phyloP scores from a whole-genome alignment of 768 basidiomycete genomes.

The Tricholoma terreum region DNA sequence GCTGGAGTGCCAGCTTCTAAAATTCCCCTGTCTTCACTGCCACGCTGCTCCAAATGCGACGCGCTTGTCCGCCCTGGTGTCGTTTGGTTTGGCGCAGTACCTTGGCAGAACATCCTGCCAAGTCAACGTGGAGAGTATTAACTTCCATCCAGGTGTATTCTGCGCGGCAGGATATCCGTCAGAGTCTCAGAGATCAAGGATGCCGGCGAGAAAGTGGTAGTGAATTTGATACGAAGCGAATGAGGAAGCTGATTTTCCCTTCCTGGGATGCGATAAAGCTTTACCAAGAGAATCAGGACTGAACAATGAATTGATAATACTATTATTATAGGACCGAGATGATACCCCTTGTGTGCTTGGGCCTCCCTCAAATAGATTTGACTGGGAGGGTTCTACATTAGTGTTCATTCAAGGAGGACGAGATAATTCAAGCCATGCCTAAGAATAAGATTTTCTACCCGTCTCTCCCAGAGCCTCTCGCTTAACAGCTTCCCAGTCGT shows the following conservation, averaged over 20 bases:
- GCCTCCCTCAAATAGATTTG: background rate
- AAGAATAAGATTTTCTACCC: background rate
- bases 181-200: conserved; percentile 29
- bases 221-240: conserved; percentile 38
- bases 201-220: conserved; percentile 38
- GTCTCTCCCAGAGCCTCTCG: background rate
- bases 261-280: conserved; percentile 43
- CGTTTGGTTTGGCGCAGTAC: conserved; percentile 57
- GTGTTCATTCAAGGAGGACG: background rate
- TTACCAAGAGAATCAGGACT: conserved; percentile 39
- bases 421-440: background rate
- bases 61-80: conserved; percentile 49
- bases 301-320: conserved; percentile 2
- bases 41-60: conserved; percentile 42
- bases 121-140: no score
- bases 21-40: conserved; percentile 39
- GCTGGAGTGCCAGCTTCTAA: conserved; percentile 31
- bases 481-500: background rate
- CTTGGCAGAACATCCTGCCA: conserved; percentile 24
- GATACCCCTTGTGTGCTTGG: background rate
- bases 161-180: conserved; percentile 37
- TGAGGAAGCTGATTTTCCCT: conserved; percentile 45
- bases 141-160: conserved; percentile 40
- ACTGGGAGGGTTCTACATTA: background rate
- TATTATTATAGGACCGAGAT: no score